Conservation (phyloP, 2,329 filamentous ascomycete genomes). For the Helicocarpus griseus region DNA sequence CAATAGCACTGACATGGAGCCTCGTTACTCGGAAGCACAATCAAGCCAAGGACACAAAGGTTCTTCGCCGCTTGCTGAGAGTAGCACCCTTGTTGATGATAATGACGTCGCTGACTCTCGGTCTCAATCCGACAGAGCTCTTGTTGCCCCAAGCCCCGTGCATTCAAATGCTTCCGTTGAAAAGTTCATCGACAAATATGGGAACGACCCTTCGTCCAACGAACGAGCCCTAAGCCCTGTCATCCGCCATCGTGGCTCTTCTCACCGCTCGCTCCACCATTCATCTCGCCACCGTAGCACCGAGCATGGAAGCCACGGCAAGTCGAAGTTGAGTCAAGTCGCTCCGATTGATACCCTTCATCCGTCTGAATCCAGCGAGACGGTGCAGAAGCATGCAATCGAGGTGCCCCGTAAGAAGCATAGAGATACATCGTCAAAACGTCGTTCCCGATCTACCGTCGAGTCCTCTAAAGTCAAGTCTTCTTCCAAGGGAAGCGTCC, state of each 20-base stretch:
- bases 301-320: conserved; percentile 6
- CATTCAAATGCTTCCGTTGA: not conserved
- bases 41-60: not conserved
- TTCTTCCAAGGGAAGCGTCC: conserved; percentile 8
- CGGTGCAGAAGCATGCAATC: not conserved
- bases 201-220: not conserved
- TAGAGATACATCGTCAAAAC: not conserved
- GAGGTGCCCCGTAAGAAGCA: not conserved
- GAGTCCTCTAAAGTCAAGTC: conserved; percentile 4
- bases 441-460: not conserved
- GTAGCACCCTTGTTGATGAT: not conserved
- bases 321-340: conserved; percentile 5
- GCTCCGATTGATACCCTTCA: not conserved
- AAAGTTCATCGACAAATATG: not conserved
- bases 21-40: not conserved
- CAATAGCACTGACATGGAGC: not conserved
- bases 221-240: not conserved
- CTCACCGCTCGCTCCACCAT: conserved; percentile 7
- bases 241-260: not conserved
- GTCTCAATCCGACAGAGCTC: not conserved
- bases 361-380: not conserved
- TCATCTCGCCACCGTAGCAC: not conserved
- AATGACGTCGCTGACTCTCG: not conserved
- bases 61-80: not conserved
- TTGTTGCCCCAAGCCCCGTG: not conserved